A percentile compares a stretch with the other conserved stretches of the same genome.
phyloP scores from a whole-genome alignment of 2,329 filamentous ascomycete genomes.

The Plectosphaerella sp. region DNA sequence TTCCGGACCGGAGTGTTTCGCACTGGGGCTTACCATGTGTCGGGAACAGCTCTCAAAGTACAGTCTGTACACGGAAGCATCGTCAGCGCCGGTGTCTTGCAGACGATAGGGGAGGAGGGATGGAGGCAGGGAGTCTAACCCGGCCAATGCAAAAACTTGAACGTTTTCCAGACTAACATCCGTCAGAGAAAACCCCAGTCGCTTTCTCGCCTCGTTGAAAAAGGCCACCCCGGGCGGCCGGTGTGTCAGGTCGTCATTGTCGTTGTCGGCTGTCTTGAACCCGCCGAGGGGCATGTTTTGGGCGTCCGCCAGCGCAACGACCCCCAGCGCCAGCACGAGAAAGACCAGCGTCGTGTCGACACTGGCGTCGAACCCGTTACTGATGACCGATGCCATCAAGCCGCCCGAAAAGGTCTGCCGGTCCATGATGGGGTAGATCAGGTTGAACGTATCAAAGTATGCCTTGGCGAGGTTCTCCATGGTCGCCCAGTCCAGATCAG shows the following conservation, averaged over 20 bases:
- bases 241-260: slow-evolving; percentile 45
- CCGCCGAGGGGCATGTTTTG: slow-evolving; percentile 39
- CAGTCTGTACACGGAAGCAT: slow-evolving; percentile 26
- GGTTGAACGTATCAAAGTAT: slow-evolving; percentile 58
- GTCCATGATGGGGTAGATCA: slow-evolving; percentile 54
- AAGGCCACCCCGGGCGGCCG: slow-evolving; percentile 52
- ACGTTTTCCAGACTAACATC: slow-evolving; percentile 54
- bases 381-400: slow-evolving; percentile 38
- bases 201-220: slow-evolving; percentile 58
- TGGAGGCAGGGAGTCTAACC: slow-evolving; percentile 32
- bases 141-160: slow-evolving; percentile 52
- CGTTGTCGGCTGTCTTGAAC: slow-evolving; percentile 41
- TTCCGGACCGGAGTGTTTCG: not conserved
- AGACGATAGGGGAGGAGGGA: too few species aligned
- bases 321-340: slow-evolving; percentile 54
- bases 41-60: slow-evolving; percentile 47
- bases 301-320: slow-evolving; percentile 48
- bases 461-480: slow-evolving; percentile 46
- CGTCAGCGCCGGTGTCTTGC: too few species aligned
- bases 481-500: slow-evolving; percentile 37
- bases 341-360: slow-evolving; percentile 47
- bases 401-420: slow-evolving; percentile 47
- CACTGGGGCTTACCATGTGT: slow-evolving; percentile 8
- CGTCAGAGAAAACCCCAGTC: slow-evolving; percentile 53
- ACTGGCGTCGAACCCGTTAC: slow-evolving; percentile 45